Base-by-base conservation (phyloP, 164 flowering plant species). In the Akebia trifoliata region DNA sequence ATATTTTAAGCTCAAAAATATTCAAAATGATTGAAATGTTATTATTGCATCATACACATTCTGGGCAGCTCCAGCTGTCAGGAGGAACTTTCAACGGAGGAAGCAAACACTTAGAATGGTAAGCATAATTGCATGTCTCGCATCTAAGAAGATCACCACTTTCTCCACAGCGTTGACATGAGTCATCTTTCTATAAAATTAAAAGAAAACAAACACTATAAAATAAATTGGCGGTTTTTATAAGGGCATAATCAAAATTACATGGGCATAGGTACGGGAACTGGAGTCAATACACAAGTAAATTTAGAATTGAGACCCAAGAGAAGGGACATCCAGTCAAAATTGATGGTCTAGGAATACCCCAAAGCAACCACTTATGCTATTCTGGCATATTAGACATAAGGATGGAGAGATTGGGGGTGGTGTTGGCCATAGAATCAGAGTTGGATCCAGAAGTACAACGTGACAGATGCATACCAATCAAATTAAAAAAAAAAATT, bases 51-150 rank as follows among this genome's bases (percentile, higher is more conserved):
- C 95, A 61, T 94, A 94, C 99, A 74, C 99, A 94, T 84, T 86
- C 95, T 49, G 97, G 99, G 73, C 99, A 94, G 43, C 79, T 85
- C 99, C 99, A 94, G 55, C 62, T 75, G 56, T 71, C 72, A 38
- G 85, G 81, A 65, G 84, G 82, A 62, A 71, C 75, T 77, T 81
- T 90, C 35, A 80, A 48, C 0, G 89, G 84, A 24, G 97, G 95
- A 60, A 88, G 70, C 60, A 94, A 72, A 63, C 99, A 94, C 60
- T 78, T 90, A 0, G 88, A 56, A 70, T 94, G 99, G 69, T 86
- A 94, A 0, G 81, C 55, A 69, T 90, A 90, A 55, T 72, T 90
- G 70, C 99, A 94, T 21, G 94, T 86, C 54, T 85, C 82, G 50
- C 99, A 94, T 39, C 44, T 39, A 46, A 81, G 68, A 64, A 90